These are phyloP conservation scores for Nakazawaea laoshanensis DNA, from an alignment of 805 yeast genomes.

Conservation along the genomic window DNA sequence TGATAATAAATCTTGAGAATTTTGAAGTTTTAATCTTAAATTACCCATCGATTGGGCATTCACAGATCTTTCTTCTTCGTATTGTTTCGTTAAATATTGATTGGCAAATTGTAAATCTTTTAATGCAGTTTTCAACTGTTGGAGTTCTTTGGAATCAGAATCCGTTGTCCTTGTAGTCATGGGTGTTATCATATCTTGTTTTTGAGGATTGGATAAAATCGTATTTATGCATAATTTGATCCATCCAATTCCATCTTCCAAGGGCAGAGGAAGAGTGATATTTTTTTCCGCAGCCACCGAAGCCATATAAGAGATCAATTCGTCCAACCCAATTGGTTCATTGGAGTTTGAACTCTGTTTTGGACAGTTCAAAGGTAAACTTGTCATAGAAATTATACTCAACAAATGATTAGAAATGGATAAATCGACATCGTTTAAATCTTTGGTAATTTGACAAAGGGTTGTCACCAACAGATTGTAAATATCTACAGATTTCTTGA, in stretches of 20 bases:
- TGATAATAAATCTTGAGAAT: constrained; percentile 43
- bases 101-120: constrained; percentile 67
- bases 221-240: constrained; percentile 30
- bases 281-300: constrained; percentile 35
- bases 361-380: no score
- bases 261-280: constrained; percentile 26
- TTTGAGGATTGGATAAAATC: constrained; percentile 12
- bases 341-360: no score
- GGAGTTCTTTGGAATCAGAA: constrained; percentile 4
- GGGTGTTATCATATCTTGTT: constrained; percentile 11
- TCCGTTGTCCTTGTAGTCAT: constrained; percentile 8
- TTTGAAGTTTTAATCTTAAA: constrained; percentile 39
- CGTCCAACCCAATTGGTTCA: no score
- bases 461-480: no score
- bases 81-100: constrained; percentile 58
- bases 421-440: no score
- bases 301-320: constrained; percentile 36
- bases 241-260: constrained; percentile 18
- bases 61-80: constrained; percentile 54
- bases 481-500: no score
- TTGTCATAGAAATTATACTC: no score
- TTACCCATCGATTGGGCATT: constrained; percentile 45
- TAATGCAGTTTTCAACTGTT: constrained; percentile 43
- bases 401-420: no score
- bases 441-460: no score